Conservation (phyloP, 2,329 filamentous ascomycete genomes). For the Sphaerulina vaccinii region DNA sequence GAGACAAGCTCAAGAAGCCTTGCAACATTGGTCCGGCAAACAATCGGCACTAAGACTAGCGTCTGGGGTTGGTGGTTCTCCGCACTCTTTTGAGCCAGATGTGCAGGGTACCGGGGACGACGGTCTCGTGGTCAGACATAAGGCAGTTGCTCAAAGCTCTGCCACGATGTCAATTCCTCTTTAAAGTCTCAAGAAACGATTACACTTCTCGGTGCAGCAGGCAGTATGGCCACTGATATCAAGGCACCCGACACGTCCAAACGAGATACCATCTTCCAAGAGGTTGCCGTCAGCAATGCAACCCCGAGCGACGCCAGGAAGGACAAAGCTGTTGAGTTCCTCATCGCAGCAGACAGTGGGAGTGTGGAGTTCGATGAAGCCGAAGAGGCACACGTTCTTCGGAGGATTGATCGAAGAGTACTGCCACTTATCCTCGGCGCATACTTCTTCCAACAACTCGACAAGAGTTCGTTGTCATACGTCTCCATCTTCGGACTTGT, state of each 20-base stretch:
- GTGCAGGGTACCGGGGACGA: not conserved
- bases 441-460: conserved; percentile 62
- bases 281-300: not conserved
- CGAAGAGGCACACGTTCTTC: conserved; percentile 52
- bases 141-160: not conserved
- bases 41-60: not conserved
- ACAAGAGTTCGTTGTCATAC: conserved; percentile 60
- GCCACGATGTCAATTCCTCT: not conserved
- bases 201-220: not conserved
- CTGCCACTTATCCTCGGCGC: conserved; percentile 57
- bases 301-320: not conserved
- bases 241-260: not conserved
- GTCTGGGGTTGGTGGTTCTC: not conserved
- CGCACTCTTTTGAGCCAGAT: not conserved
- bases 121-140: not conserved
- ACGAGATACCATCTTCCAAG: not conserved
- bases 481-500: conserved; percentile 63
- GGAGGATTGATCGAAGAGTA: conserved; percentile 52
- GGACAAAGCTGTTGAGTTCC: conserved; percentile 10
- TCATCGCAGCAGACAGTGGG: conserved; percentile 4
- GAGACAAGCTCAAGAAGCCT: not conserved
- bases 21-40: not conserved
- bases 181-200: not conserved
- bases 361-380: conserved; percentile 48
- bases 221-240: not conserved